These are phyloP conservation scores for Omphalotus guepiniiformis DNA, from an alignment of 768 basidiomycete genomes.

Conservation along the genomic window DNA sequence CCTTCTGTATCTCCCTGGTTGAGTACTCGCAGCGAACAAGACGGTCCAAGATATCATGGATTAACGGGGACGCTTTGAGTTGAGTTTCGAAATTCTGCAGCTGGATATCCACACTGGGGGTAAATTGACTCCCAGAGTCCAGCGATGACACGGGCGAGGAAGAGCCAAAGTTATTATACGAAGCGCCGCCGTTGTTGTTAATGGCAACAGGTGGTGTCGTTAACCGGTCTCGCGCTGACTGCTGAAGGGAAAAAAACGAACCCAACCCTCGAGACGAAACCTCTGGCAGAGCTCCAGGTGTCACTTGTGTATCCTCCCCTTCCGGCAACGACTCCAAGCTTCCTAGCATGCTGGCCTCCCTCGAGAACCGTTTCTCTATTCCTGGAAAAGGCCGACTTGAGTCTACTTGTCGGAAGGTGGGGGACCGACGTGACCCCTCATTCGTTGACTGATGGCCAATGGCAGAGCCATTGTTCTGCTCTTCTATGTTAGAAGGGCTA, in stretches of 20 bases:
- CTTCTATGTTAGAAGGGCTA: slow-evolving; percentile 42
- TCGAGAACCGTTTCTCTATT: slow-evolving; percentile 31
- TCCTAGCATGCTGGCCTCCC: slow-evolving; percentile 48
- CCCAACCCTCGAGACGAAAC: slow-evolving; percentile 20
- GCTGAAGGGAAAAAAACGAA: slow-evolving; percentile 32
- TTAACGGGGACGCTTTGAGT: slow-evolving; percentile 69
- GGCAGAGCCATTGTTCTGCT: neutral
- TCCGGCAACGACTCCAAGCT: slow-evolving; percentile 53
- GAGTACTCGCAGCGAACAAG: slow-evolving; percentile 67
- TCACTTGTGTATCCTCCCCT: slow-evolving; percentile 39
- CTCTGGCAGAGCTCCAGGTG: slow-evolving; percentile 29
- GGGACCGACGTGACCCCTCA: slow-evolving; percentile 42
- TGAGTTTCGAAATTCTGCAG: slow-evolving; percentile 61
- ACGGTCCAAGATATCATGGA: slow-evolving; percentile 74
- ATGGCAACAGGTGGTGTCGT: slow-evolving; percentile 44
- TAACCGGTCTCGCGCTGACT: slow-evolving; percentile 33
- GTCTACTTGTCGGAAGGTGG: slow-evolving; percentile 43
- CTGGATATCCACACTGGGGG: slow-evolving; percentile 42
- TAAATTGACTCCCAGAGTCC: slow-evolving; percentile 66
- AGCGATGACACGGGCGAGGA: slow-evolving; percentile 77
- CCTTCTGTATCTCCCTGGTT: slow-evolving; percentile 67
- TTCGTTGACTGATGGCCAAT: slow-evolving; percentile 12
- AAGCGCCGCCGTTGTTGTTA: slow-evolving; percentile 31
- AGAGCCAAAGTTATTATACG: slow-evolving; percentile 49
- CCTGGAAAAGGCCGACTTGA: slow-evolving; percentile 37